These are phyloP conservation scores for Paramyrothecium sp. DNA, from an alignment of 2,329 filamentous ascomycete species.

Conservation along the genomic window DNA sequence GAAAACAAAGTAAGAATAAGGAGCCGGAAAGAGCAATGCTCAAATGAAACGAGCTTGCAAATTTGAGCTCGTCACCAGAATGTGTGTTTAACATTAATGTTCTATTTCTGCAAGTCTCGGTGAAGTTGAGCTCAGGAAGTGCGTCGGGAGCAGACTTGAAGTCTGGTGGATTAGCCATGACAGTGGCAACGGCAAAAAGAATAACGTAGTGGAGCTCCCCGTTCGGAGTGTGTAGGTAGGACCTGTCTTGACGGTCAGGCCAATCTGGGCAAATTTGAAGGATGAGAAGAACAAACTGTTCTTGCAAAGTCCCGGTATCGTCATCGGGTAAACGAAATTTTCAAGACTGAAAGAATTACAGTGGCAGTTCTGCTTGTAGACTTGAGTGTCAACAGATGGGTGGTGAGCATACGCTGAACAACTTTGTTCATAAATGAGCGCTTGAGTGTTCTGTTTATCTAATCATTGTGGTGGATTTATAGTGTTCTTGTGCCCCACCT, in stretches of 20 bases:
- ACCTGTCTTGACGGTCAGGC: neutral
- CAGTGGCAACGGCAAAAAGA: neutral
- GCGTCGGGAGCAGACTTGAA: neutral
- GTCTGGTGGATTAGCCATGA: neutral
- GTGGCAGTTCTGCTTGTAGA: too few species aligned
- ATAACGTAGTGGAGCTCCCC: neutral
- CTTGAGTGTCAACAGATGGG: too few species aligned
- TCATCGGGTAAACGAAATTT: too few species aligned
- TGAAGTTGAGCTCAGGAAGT: neutral
- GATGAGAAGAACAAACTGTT: too few species aligned
- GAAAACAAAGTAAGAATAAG: neutral
- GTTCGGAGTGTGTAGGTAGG: neutral
- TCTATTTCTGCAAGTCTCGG: neutral
- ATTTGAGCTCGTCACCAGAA: neutral
- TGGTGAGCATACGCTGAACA: too few species aligned
- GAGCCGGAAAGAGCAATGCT: neutral
- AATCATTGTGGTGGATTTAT: too few species aligned
- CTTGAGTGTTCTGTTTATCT: too few species aligned
- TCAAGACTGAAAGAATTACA: too few species aligned
- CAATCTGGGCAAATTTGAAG: too few species aligned
- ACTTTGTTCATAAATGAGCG: too few species aligned
- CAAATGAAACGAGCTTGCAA: neutral
- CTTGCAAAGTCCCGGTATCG: too few species aligned
- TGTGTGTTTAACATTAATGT: neutral
- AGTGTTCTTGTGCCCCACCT: too few species aligned